Base-by-base conservation (phyloP, 1,284 basidiomycete species). In the Malassezia restricta region DNA sequence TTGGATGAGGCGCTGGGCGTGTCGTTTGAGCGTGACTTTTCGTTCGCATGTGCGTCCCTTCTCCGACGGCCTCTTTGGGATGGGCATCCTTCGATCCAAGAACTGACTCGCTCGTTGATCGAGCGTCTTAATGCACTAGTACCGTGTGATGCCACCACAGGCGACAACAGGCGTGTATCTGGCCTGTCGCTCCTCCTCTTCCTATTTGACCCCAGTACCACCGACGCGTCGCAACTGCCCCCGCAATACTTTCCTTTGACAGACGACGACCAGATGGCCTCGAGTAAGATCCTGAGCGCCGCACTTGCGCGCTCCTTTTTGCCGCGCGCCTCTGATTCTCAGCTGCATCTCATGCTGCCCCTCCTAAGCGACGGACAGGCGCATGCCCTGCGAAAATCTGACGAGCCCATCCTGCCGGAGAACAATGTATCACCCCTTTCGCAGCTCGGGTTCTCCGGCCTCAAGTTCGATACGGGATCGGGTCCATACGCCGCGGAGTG, bases 1-100 rank as follows among this genome's bases (percentile, higher is more conserved):
- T 20, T 51, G 15, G 49, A 51, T n/a, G 24, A 15, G 7, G 43
- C 20, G 20, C n/a, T 37, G 32, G 49, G 49, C 43, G 43, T 51
- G 20, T 35, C 41, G 24, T 43, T 38, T 24, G 43, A 51, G 6
- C 49, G 39, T 27, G 39, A 46, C 43, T 30, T 51, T n/a, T 43
- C 40, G 20, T 51, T 51, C 28, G 43, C 49, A 7, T 24, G 37
- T 5, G 49, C 43, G 6, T 15, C 49, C 8, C 20, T 51, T 15
- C 32, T 51, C 17, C 43, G 43, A 9, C 5, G 11, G 17, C 42
- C 49, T 5, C 38, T 50, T 12, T 39, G 37, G 46, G 27, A 32
- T 27, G 33, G 20, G 12, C 33, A 47, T 17, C 27, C 17, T 17
- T 3, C 5, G 2, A 8, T 47, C 5, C 33, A 47, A 14, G 7